These are phyloP conservation scores for Hordeum vulgare DNA, from an alignment of 176 grass and related monocot genomes.

Conservation along the genomic window DNA sequence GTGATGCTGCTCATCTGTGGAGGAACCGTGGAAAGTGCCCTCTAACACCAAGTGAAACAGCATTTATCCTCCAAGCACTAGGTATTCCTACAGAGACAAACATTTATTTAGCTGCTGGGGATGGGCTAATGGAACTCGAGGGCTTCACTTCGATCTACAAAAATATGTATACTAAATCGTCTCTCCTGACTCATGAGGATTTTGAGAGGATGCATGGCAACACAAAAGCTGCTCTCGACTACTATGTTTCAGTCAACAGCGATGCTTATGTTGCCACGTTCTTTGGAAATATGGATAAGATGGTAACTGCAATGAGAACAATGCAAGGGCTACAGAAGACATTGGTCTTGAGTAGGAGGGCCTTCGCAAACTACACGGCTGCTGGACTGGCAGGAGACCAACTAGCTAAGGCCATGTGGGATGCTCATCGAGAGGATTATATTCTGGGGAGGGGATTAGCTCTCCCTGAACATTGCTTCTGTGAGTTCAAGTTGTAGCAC, in stretches of 20 bases:
- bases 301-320: slow-evolving; percentile 86
- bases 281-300: slow-evolving; percentile 99
- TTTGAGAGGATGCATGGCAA: slow-evolving; percentile 95
- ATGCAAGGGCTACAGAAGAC: slow-evolving; percentile 65
- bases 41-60: slow-evolving; percentile 85
- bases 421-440: slow-evolving; percentile 75
- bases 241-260: slow-evolving; percentile 90
- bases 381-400: slow-evolving; percentile 51
- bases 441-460: slow-evolving; percentile 73
- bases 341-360: slow-evolving; percentile 85
- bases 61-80: slow-evolving; percentile 75
- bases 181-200: slow-evolving; percentile 58
- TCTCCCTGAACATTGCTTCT: slow-evolving; percentile 77
- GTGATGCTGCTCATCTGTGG: slow-evolving; percentile 62
- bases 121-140: slow-evolving; percentile 84
- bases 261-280: slow-evolving; percentile 76
- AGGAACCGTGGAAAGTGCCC: slow-evolving; percentile 89
- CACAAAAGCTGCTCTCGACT: slow-evolving; percentile 87
- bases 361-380: slow-evolving; percentile 53
- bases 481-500: slow-evolving; percentile 69
- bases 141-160: slow-evolving; percentile 65
- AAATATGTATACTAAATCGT: slow-evolving; percentile 74
- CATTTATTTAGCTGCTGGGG: slow-evolving; percentile 90
- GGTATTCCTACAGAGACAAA: slow-evolving; percentile 56
- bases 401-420: slow-evolving; percentile 73